Conservation (phyloP, 2,329 filamentous ascomycete species). For the Aureobasidium leucospermi region DNA sequence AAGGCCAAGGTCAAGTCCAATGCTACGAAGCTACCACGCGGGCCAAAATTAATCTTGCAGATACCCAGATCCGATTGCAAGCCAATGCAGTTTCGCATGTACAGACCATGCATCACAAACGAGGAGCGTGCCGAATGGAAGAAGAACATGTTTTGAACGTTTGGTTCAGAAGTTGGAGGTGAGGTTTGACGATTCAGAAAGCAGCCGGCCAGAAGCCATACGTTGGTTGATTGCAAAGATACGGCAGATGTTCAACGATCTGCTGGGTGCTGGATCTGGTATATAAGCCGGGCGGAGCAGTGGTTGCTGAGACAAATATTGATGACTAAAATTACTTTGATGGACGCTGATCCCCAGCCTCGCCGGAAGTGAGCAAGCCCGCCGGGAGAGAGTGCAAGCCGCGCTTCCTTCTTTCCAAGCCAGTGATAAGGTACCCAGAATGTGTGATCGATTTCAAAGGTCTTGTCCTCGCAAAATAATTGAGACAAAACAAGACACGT, state of each 20-base stretch:
- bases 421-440: neutral
- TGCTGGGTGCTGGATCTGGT: neutral
- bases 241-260: neutral
- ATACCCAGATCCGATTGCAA: neutral
- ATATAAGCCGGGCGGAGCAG: neutral
- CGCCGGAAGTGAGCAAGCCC: neutral
- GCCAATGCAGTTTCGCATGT: neutral
- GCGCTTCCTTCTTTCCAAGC: neutral
- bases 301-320: neutral
- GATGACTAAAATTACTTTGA: constrained; percentile 2
- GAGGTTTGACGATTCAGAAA: neutral
- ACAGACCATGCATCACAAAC: neutral
- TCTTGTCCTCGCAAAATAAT: neutral
- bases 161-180: neutral
- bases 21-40: neutral
- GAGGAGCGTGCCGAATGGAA: constrained; percentile 1
- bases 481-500: neutral
- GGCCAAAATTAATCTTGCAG: neutral
- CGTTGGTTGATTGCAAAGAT: neutral
- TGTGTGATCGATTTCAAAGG: too few species aligned
- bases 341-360: neutral
- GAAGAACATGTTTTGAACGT: neutral
- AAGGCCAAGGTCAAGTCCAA: neutral
- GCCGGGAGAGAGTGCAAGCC: neutral
- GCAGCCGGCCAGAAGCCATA: neutral